Conservation (phyloP, 352 stramenopile genomes). For the Plasmopara viticola region DNA sequence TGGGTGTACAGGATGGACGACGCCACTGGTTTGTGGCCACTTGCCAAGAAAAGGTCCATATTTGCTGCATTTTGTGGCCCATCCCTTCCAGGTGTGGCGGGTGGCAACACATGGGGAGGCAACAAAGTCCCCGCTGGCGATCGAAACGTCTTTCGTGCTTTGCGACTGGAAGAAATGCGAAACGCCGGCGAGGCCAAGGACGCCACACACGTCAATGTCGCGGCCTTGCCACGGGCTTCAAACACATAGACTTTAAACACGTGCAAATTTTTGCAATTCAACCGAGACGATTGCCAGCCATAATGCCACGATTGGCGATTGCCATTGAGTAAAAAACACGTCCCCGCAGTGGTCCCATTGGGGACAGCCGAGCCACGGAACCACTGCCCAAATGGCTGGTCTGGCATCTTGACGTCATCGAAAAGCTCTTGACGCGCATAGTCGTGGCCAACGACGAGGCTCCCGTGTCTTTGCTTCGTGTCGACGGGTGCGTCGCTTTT, state of each 20-base stretch:
- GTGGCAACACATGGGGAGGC: slow-evolving; percentile 1
- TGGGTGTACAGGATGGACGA: not conserved
- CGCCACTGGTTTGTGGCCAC: slow-evolving; percentile 5
- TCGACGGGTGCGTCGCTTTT: slow-evolving; percentile 15
- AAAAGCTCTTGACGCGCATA: slow-evolving; percentile 60
- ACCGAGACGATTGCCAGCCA: slow-evolving; percentile 74
- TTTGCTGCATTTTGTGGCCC: slow-evolving; percentile 23
- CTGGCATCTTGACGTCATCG: slow-evolving; percentile 67
- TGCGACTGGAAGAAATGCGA: slow-evolving; percentile 75
- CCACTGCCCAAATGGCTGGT: slow-evolving; percentile 72
- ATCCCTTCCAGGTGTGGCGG: slow-evolving; percentile 4
- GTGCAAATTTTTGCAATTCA: slow-evolving; percentile 83
- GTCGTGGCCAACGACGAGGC: slow-evolving; percentile 31
- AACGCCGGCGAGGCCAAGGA: slow-evolving; percentile 60
- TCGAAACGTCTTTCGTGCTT: slow-evolving; percentile 72
- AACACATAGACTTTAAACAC: slow-evolving; percentile 77
- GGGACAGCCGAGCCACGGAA: slow-evolving; percentile 51
- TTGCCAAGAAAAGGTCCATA: slow-evolving; percentile 44
- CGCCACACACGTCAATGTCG: slow-evolving; percentile 41
- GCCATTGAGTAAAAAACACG: slow-evolving; percentile 72
- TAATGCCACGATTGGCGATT: slow-evolving; percentile 86
- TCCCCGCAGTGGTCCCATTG: slow-evolving; percentile 7
- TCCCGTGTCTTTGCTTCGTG: slow-evolving; percentile 24
- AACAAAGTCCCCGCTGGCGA: slow-evolving; percentile 18
- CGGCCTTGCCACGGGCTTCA: slow-evolving; percentile 23